Base-by-base conservation (phyloP, 108 stramenopile genomes). In the Skeletonema marinoi region DNA sequence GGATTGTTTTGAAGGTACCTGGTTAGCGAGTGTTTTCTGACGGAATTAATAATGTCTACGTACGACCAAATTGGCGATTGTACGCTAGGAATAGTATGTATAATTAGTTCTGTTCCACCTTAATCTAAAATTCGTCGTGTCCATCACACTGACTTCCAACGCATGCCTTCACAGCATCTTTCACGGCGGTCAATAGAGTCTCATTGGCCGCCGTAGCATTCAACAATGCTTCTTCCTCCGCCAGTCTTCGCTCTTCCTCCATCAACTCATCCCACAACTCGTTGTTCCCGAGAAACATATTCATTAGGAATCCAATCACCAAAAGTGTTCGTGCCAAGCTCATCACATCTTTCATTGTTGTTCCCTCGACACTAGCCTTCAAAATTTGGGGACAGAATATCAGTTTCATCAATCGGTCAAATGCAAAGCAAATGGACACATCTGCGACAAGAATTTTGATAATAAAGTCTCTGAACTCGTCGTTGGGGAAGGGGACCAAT, bases 401-500 rank as follows among this genome's bases (percentile, higher is more conserved):
- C 36, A 94, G 82, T 63, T 97, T 93, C 93, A 97, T 94, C 33
- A 98, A 66, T 6, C 98, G 86, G 71, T 99, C 98, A 78, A 97
- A 92, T 16, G 85, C 63, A 68, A 98, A 96, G 32, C 96, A 89
- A 4, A 91, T 80, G 32, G 77, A 60, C 10, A 99, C 87, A 74
- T 98, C 95, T 35, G 88, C 70, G 50, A 78, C 72, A 32, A 99
- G 86, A 44, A 98, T 71, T 29, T 73, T 83, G 17, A 99, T 74
- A 51, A 99, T 89, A 56, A 84, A 89, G 74, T 97, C 88, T 30
- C 99, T 78, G 86, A 98, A 98, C 21, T 65, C 73, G 41, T 94
- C 95, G 70, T 94, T 88, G 6, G 99, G 99, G 80, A 99, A 99
- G 4, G 99, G 95, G 11, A 97, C 97, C 25, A 99, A 83, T 77